Evolutionary conservation across 495 filamentous ascomycete species (phyloP).

Genomic region (Xylaria nigripes): DNA sequence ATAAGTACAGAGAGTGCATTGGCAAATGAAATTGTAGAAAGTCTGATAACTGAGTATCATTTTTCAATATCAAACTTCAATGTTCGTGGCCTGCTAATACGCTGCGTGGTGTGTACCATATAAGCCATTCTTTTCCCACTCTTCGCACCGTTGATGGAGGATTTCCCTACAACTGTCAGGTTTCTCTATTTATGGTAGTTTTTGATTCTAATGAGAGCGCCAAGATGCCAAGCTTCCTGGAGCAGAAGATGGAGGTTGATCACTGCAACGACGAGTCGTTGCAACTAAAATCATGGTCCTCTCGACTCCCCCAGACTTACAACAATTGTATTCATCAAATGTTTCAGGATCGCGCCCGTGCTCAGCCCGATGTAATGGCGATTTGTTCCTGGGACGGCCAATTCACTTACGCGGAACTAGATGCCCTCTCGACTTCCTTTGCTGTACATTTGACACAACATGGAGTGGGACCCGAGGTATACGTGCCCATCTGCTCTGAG

Average conservation of each 20-base stretch:
- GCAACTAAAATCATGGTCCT: not conserved
- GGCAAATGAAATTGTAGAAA: too few species aligned
- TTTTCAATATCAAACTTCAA: too few species aligned
- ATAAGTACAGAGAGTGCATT: too few species aligned
- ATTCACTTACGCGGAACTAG: not conserved
- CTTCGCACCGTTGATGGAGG: too few species aligned
- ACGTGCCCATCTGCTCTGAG: slow-evolving; percentile 49
- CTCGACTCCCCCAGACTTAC: not conserved
- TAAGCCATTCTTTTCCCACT: too few species aligned
- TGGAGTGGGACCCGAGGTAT: slow-evolving; percentile 41
- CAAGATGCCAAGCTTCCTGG: not conserved
- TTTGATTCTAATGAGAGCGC: not conserved
- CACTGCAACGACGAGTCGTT: not conserved
- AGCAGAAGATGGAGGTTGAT: not conserved
- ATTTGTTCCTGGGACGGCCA: not conserved
- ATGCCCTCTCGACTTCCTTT: not conserved
- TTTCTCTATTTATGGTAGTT: too few species aligned
- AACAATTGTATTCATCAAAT: not conserved
- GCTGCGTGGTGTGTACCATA: too few species aligned
- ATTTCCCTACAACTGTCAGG: too few species aligned
- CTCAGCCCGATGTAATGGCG: not conserved
- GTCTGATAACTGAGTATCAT: too few species aligned
- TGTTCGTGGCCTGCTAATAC: too few species aligned
- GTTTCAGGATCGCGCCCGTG: not conserved
- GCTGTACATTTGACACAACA: not conserved